Evolutionary conservation across 2,329 filamentous ascomycete species (phyloP).

Genomic region (Xylariaceae sp.): DNA sequence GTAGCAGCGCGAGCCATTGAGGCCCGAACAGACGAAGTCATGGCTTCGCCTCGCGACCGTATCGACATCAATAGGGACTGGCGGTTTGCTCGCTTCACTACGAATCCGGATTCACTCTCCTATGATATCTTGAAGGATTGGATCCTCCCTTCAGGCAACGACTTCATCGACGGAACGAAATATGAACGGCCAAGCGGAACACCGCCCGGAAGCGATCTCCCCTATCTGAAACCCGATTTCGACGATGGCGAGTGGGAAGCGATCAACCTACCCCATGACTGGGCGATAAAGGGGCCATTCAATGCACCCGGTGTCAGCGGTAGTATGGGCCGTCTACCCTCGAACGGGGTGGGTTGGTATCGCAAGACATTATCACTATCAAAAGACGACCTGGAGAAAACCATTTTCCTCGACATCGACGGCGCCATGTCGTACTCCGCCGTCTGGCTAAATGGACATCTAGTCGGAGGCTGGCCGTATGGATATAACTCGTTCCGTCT

Average conservation of each 20-base stretch:
- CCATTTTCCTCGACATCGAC: constrained; percentile 35
- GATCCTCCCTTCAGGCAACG: constrained; percentile 32
- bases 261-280: constrained; percentile 40
- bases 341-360: constrained; percentile 49
- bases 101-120: constrained; percentile 33
- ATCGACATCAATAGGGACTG: constrained; percentile 33
- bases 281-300: constrained; percentile 40
- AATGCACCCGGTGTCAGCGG: constrained; percentile 33
- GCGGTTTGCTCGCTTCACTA: constrained; percentile 33
- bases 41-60: constrained; percentile 27
- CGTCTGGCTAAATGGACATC: constrained; percentile 47
- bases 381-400: constrained; percentile 19
- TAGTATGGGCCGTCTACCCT: constrained; percentile 41
- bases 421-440: constrained; percentile 48
- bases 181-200: constrained; percentile 24
- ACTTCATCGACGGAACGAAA: constrained; percentile 29
- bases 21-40: background rate
- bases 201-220: constrained; percentile 25
- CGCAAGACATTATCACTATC: constrained; percentile 35
- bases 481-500: constrained; percentile 48
- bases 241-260: constrained; percentile 34
- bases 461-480: constrained; percentile 49
- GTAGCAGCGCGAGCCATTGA: constrained; percentile 8
- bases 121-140: constrained; percentile 32
- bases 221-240: constrained; percentile 29